Evolutionary conservation across 805 yeast species (phyloP).

Genomic region (Kodamaea neixiangensis): DNA sequence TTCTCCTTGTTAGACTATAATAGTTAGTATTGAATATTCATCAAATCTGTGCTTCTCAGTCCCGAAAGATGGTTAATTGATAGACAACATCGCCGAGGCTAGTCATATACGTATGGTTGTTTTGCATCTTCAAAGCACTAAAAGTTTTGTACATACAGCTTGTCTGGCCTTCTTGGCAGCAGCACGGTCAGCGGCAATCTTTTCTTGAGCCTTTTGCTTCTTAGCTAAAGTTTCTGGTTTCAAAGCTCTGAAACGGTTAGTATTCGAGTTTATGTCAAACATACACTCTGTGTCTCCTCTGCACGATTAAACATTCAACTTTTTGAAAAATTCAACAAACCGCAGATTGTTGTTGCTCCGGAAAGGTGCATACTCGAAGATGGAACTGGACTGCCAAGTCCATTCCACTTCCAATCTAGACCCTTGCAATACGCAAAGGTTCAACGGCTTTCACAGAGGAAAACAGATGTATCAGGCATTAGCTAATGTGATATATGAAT

Average conservation of each 20-base stretch:
- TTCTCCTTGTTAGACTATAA: conserved; percentile 45
- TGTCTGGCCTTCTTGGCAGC: conserved; percentile 78
- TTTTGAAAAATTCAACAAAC: not conserved
- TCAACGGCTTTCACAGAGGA: conserved; percentile 36
- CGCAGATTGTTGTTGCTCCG: conserved; percentile 16
- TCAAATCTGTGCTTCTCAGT: conserved; percentile 46
- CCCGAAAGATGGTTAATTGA: conserved; percentile 88
- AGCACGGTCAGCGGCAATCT: conserved; percentile 74
- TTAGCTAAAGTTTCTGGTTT: conserved; percentile 86
- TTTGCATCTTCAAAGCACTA: conserved; percentile 50
- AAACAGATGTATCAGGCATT: conserved; percentile 47
- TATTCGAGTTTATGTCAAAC: conserved; percentile 14
- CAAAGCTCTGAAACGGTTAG: conserved; percentile 43
- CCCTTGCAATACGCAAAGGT: not conserved
- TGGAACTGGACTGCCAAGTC: conserved; percentile 43
- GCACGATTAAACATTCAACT: conserved; percentile 1
- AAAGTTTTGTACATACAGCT: conserved; percentile 61
- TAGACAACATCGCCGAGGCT: conserved; percentile 73
- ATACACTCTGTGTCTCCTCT: conserved; percentile 13
- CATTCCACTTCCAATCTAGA: conserved; percentile 34
- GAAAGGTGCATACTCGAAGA: conserved; percentile 23
- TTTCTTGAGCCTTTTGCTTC: conserved; percentile 77
- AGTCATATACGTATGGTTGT: conserved; percentile 56
- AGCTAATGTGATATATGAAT: conserved; percentile 30
- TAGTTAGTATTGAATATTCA: conserved; percentile 34